Conservation (phyloP, 805 yeast genomes). For the Candida ascalaphidarum region DNA sequence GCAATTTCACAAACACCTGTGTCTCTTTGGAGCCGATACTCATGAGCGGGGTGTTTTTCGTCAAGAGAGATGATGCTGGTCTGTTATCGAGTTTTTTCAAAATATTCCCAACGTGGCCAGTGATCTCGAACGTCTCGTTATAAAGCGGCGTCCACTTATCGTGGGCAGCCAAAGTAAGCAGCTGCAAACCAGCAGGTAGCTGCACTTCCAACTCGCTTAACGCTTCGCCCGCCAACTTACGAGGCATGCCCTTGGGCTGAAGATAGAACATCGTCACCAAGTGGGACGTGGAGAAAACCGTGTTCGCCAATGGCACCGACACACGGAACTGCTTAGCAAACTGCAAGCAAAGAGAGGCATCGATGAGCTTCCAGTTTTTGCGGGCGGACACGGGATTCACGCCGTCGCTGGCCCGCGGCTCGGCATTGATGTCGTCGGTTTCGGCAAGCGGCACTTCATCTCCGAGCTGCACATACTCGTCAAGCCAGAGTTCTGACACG, state of each 20-base stretch:
- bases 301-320: conserved; percentile 26
- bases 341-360: conserved; percentile 13
- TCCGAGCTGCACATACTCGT: conserved; percentile 11
- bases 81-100: conserved; percentile 44
- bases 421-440: conserved; percentile 13
- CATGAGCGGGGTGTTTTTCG: conserved; percentile 33
- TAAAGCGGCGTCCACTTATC: conserved; percentile 30
- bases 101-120: conserved; percentile 48
- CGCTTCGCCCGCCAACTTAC: conserved; percentile 13
- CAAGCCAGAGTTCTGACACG: conserved; percentile 31
- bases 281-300: conserved; percentile 26
- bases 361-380: conserved; percentile 30
- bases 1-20: conserved; percentile 28
- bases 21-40: conserved; percentile 33
- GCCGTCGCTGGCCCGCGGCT: conserved; percentile 25
- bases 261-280: conserved; percentile 28
- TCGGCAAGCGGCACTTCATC: conserved; percentile 12
- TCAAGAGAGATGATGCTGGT: conserved; percentile 53
- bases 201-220: conserved; percentile 17
- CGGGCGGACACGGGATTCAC: conserved; percentile 23
- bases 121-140: conserved; percentile 28
- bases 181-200: conserved; percentile 11
- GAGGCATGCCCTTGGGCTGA: conserved; percentile 4
- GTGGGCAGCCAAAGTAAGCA: conserved; percentile 1
- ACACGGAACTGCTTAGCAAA: conserved; percentile 4